These are phyloP conservation scores for Russula sp. DNA, from an alignment of 768 basidiomycete genomes.

Conservation along the genomic window DNA sequence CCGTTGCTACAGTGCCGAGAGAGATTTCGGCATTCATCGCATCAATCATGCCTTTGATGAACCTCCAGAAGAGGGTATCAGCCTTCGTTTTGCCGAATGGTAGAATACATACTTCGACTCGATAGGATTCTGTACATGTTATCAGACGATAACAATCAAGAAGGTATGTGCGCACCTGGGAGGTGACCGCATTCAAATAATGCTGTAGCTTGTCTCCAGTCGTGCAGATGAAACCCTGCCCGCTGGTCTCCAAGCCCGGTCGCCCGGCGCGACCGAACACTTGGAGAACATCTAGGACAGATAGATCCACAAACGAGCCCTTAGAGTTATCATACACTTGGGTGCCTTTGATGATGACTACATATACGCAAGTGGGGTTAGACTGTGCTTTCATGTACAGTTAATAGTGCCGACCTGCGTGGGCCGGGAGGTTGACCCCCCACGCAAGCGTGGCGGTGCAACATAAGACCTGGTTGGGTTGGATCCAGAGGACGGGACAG, in stretches of 20 bases:
- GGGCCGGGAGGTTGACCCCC: constrained; percentile 98
- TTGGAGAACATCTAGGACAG: constrained; percentile 92
- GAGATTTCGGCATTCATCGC: constrained; percentile 93
- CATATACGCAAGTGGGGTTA: constrained; percentile 3
- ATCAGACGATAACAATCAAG: constrained; percentile 5
- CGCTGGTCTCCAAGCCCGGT: constrained; percentile 81
- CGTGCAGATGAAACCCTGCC: constrained; percentile 96
- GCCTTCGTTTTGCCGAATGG: neutral
- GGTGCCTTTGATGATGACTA: constrained; percentile 95
- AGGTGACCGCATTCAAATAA: constrained; percentile 81
- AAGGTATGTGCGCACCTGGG: constrained; percentile 47
- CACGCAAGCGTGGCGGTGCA: constrained; percentile 98
- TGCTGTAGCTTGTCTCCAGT: constrained; percentile 88
- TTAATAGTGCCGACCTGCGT: constrained; percentile 58
- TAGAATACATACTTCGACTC: constrained; percentile 73
- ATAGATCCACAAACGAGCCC: constrained; percentile 87
- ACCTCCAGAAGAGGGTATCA: constrained; percentile 33
- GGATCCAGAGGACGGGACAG: neutral
- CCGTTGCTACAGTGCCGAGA: constrained; percentile 86
- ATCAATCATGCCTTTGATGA: constrained; percentile 79
- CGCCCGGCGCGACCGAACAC: constrained; percentile 96
- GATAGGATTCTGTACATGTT: constrained; percentile 65
- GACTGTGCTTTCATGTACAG: neutral
- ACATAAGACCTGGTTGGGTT: constrained; percentile 70
- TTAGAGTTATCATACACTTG: constrained; percentile 90